A percentile compares a stretch with the other conserved stretches of the same genome.
Evolutionary conservation across 164 flowering plant genomes (phyloP).

Genomic region (Cinnamomum chago): DNA sequence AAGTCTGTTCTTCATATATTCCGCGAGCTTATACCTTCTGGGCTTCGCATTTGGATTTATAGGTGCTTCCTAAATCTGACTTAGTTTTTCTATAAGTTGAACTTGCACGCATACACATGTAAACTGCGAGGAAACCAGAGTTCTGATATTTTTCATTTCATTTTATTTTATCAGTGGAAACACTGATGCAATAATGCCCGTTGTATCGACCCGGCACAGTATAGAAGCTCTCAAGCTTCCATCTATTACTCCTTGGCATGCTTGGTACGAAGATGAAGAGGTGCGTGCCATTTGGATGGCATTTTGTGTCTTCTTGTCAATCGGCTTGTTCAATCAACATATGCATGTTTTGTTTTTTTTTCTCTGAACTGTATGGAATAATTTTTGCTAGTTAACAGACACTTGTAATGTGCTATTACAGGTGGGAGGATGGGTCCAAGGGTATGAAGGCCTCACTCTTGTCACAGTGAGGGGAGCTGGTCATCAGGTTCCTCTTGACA

Average conservation of each 20-base stretch:
- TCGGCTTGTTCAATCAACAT: background rate
- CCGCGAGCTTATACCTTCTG: conserved; percentile 60
- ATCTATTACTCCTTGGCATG: conserved; percentile 67
- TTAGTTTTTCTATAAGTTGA: background rate
- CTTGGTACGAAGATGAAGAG: conserved; percentile 97
- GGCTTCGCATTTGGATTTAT: conserved; percentile 95
- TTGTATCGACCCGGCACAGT: conserved; percentile 82
- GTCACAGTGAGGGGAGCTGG: conserved; percentile 93
- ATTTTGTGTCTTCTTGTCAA: background rate
- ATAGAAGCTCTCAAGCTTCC: conserved; percentile 84
- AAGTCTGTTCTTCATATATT: conserved; percentile 63
- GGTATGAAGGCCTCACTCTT: conserved; percentile 67
- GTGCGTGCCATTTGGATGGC: conserved; percentile 25
- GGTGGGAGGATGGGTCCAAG: conserved; percentile 97
- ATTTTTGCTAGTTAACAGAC: background rate
- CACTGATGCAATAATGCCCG: conserved; percentile 89
- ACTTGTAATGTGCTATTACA: conserved; percentile 21
- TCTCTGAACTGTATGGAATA: background rate
- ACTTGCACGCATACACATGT: background rate
- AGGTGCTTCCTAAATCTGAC: conserved; percentile 43
- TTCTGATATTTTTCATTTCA: background rate
- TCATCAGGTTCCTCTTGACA: conserved; percentile 82
- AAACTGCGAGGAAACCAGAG: background rate
- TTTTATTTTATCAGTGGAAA: conserved; percentile 66
- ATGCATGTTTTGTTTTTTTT: background rate